These are phyloP conservation scores for Macrophomina pseudophaseolina DNA, from an alignment of 2,329 filamentous ascomycete species.

Conservation along the genomic window DNA sequence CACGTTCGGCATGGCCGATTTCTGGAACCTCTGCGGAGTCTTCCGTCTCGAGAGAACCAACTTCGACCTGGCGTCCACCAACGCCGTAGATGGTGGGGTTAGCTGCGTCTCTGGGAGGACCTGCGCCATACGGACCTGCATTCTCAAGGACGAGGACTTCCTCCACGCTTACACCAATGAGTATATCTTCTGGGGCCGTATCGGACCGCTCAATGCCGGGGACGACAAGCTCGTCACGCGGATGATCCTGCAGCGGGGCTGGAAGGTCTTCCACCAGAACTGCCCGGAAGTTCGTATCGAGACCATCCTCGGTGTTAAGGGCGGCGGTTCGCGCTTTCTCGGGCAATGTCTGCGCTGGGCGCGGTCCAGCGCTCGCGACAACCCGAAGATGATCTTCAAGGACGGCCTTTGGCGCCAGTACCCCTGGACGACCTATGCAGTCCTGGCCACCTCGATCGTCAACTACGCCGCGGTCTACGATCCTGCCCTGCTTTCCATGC, in stretches of 20 bases:
- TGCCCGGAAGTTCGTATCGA: constrained; percentile 53
- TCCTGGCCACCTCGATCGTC: constrained; percentile 59
- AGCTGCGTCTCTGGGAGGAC: constrained; percentile 42
- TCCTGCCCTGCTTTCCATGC: constrained; percentile 43
- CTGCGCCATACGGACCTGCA: constrained; percentile 33
- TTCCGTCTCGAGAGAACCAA: constrained; percentile 42
- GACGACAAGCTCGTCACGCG: constrained; percentile 58
- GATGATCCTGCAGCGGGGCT: constrained; percentile 53
- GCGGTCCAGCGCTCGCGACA: constrained; percentile 26
- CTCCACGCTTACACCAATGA: constrained; percentile 33
- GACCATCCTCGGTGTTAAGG: constrained; percentile 50
- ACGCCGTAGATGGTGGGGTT: constrained; percentile 39
- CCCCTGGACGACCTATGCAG: constrained; percentile 61
- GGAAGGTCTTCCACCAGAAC: constrained; percentile 60
- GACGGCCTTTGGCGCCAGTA: constrained; percentile 50
- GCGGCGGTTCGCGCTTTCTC: constrained; percentile 31
- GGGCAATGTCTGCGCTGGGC: constrained; percentile 36
- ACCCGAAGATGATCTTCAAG: constrained; percentile 34
- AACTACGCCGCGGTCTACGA: constrained; percentile 65
- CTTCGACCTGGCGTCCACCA: constrained; percentile 39
- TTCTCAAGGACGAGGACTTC: constrained; percentile 35
- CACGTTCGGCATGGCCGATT: constrained; percentile 16
- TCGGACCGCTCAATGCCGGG: constrained; percentile 33
- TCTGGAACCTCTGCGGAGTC: constrained; percentile 35
- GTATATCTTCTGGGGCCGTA: constrained; percentile 29